These are phyloP conservation scores for Trichoderma asperelloides DNA, from an alignment of 495 filamentous ascomycete species.

Conservation along the genomic window DNA sequence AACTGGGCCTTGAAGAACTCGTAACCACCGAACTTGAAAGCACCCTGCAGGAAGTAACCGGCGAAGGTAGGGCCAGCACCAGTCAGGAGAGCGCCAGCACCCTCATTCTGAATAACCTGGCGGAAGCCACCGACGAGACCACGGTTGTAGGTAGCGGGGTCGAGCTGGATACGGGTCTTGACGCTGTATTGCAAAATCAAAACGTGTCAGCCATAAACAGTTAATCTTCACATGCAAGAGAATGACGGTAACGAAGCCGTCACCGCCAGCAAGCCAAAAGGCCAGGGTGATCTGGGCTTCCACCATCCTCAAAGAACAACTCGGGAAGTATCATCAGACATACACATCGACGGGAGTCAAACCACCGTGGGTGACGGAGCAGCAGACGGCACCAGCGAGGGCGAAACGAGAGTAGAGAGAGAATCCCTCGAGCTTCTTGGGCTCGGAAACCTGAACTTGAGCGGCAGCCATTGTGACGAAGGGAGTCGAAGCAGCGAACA, in stretches of 20 bases:
- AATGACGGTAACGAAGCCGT: conserved; percentile 5
- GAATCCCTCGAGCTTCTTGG: conserved; percentile 36
- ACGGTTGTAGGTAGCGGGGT: conserved; percentile 81
- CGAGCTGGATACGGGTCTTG: conserved; percentile 92
- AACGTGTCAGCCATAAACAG: background rate
- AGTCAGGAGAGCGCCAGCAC: conserved; percentile 80
- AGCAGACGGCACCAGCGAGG: conserved; percentile 89
- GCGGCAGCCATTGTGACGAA: background rate
- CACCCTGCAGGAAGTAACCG: conserved; percentile 91
- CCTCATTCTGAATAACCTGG: conserved; percentile 75
- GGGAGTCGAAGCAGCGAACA: background rate
- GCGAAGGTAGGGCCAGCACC: conserved; percentile 81
- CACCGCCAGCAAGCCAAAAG: background rate
- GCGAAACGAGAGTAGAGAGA: conserved; percentile 75
- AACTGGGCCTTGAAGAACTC: conserved; percentile 92
- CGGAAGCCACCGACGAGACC: conserved; percentile 82
- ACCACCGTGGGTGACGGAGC: conserved; percentile 84
- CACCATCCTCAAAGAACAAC: background rate
- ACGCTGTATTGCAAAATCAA: conserved; percentile 47
- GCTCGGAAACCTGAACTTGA: conserved; percentile 15
- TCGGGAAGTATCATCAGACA: conserved; percentile 29
- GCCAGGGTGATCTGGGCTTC: background rate
- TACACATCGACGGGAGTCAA: conserved; percentile 97
- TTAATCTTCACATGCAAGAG: background rate
- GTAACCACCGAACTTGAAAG: conserved; percentile 93